These are phyloP conservation scores for Sapria himalayana DNA, from an alignment of 345 rosid genomes.

Conservation along the genomic window DNA sequence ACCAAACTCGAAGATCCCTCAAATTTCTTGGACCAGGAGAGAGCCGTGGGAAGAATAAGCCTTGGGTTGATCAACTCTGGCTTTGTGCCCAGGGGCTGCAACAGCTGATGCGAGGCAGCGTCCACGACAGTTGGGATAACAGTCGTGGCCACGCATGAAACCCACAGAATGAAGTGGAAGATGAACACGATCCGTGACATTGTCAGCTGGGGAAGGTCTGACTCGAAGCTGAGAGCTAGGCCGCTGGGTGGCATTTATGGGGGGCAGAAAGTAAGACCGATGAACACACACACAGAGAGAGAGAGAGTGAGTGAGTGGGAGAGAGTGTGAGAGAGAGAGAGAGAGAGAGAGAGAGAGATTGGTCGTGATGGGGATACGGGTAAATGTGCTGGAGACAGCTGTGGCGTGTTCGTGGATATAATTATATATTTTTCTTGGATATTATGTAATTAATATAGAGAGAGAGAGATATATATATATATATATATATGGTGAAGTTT, in stretches of 20 bases:
- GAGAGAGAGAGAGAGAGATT: conserved; percentile 9
- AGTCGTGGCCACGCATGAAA: background rate
- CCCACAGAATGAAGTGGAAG: conserved; percentile 4
- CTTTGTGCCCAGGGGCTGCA: conserved; percentile 18
- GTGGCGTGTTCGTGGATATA: conserved; percentile 19
- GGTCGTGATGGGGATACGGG: conserved; percentile 14
- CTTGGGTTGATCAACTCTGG: conserved; percentile 37
- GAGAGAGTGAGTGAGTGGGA: background rate
- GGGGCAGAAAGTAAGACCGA: too few species aligned
- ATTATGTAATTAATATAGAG: too few species aligned
- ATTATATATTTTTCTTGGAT: conserved; percentile 2
- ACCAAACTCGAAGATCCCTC: conserved; percentile 80
- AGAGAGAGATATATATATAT: too few species aligned
- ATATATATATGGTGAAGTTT: too few species aligned
- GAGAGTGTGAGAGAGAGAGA: conserved; percentile 1
- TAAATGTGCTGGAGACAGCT: conserved; percentile 64
- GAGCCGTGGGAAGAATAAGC: conserved; percentile 33
- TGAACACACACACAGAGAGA: too few species aligned
- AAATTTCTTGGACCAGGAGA: conserved; percentile 37
- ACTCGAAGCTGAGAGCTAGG: background rate
- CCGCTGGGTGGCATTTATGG: background rate
- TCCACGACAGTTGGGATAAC: conserved; percentile 4
- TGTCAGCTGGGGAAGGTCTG: background rate
- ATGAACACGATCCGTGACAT: conserved; percentile 5
- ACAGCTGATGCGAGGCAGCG: conserved; percentile 1